phyloP scores from a whole-genome alignment of 1,284 basidiomycete species.

The Ceratobasidium papillatum region DNA sequence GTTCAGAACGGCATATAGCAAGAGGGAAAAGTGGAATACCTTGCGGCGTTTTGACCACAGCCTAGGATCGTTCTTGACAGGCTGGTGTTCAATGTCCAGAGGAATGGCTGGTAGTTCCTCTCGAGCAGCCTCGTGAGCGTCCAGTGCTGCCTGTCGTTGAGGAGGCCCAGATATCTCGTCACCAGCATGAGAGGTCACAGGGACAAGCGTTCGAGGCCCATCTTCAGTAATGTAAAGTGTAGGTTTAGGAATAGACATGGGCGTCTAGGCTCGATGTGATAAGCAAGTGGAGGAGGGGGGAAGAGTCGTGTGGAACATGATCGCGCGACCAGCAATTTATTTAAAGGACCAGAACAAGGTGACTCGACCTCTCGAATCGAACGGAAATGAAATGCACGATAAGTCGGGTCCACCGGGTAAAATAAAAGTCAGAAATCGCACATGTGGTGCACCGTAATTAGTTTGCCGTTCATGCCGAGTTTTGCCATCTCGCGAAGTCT shows the following conservation, averaged over 20 bases:
- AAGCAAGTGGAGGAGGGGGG: neutral
- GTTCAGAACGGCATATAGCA: neutral
- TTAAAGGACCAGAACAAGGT: neutral
- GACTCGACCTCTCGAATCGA: constrained; percentile 17
- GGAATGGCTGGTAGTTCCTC: constrained; percentile 10
- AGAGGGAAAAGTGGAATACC: constrained; percentile 51
- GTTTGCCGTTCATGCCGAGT: constrained; percentile 26
- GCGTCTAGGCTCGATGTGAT: neutral
- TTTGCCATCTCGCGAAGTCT: neutral
- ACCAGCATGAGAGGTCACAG: constrained; percentile 34
- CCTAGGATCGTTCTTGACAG: constrained; percentile 80
- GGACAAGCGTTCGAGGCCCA: neutral
- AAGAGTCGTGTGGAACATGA: neutral
- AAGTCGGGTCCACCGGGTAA: neutral
- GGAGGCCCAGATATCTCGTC: constrained; percentile 39
- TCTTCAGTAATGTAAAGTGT: constrained; percentile 31
- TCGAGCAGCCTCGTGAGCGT: constrained; percentile 16
- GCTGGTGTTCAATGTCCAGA: constrained; percentile 70
- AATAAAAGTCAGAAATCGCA: neutral
- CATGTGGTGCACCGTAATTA: neutral
- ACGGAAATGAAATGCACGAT: constrained; percentile 3
- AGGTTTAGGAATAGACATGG: constrained; percentile 1
- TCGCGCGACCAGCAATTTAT: neutral
- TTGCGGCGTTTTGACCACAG: constrained; percentile 75
- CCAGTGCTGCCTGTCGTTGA: constrained; percentile 27